Percentiles rank a stretch among this genome's conserved stretches.
These are phyloP conservation scores for Candida mattraensis DNA, from an alignment of 805 yeast genomes.

Conservation along the genomic window DNA sequence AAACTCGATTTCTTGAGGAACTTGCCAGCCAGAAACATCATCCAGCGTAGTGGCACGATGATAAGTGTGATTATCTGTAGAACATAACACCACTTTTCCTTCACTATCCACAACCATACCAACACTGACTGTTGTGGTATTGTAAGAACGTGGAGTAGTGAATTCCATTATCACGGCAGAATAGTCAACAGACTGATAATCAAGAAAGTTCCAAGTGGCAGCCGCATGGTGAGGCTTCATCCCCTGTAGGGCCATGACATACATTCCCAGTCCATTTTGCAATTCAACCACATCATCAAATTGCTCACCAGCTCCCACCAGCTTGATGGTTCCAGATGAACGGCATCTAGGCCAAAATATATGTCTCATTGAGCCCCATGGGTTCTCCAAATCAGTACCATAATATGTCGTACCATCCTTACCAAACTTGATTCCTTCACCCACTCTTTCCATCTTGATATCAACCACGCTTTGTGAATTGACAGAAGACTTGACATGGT, in stretches of 20 bases:
- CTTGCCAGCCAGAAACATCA: slow-evolving; percentile 89
- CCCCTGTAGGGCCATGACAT: slow-evolving; percentile 95
- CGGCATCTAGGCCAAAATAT: slow-evolving; percentile 92
- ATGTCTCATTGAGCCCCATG: slow-evolving; percentile 98
- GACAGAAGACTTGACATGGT: slow-evolving; percentile 61
- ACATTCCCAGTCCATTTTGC: slow-evolving; percentile 61
- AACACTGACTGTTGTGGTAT: slow-evolving; percentile 72
- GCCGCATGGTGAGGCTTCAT: slow-evolving; percentile 99
- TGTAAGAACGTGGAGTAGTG: slow-evolving; percentile 90
- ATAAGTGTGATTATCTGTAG: slow-evolving; percentile 62
- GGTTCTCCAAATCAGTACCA: slow-evolving; percentile 79
- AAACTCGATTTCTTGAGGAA: slow-evolving; percentile 69
- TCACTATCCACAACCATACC: slow-evolving; percentile 71
- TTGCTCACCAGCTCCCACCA: slow-evolving; percentile 34
- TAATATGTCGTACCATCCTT: slow-evolving; percentile 80
- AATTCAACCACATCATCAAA: slow-evolving; percentile 26
- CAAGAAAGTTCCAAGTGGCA: slow-evolving; percentile 90
- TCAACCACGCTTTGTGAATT: slow-evolving; percentile 71
- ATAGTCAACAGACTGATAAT: slow-evolving; percentile 75
- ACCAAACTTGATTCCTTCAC: slow-evolving; percentile 88
- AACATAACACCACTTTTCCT: slow-evolving; percentile 57
- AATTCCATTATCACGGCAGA: slow-evolving; percentile 91
- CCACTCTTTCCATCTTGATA: slow-evolving; percentile 56
- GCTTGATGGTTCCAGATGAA: slow-evolving; percentile 62
- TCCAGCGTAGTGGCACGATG: slow-evolving; percentile 61